Evolutionary conservation across 2,329 filamentous ascomycete genomes (phyloP).

Genomic region (Alternaria brassicae): DNA sequence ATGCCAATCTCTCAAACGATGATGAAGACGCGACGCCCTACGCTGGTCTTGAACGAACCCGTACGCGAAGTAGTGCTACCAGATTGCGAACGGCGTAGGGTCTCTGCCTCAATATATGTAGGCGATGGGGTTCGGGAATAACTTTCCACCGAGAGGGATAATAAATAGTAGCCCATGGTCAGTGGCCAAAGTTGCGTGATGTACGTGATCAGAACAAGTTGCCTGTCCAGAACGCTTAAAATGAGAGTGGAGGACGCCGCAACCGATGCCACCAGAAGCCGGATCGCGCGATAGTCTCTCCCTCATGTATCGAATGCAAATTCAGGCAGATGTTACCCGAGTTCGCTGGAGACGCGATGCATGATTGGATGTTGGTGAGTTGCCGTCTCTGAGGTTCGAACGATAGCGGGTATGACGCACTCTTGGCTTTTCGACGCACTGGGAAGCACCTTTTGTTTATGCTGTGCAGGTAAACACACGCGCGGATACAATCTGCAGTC

Average conservation of each 20-base stretch:
- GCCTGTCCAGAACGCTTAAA: constrained; percentile 28
- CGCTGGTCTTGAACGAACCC: constrained; percentile 21
- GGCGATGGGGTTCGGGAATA: constrained; percentile 10
- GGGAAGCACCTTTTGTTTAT: constrained; percentile 1
- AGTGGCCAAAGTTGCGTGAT: constrained; percentile 15
- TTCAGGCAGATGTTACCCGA: background rate
- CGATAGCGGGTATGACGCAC: constrained; percentile 4
- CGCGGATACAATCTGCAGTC: background rate
- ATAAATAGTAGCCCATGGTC: constrained; percentile 39
- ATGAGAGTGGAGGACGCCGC: constrained; percentile 12
- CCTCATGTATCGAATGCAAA: too few relatives aligned
- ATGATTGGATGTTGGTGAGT: background rate
- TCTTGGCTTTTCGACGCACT: constrained; percentile 18
- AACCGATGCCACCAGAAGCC: constrained; percentile 7
- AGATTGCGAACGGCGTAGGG: constrained; percentile 17
- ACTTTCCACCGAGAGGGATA: constrained; percentile 13
- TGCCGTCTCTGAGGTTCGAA: background rate
- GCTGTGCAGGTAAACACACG: constrained; percentile 3
- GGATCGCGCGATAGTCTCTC: constrained; percentile 3
- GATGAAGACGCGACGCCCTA: constrained; percentile 7
- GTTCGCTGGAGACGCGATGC: background rate
- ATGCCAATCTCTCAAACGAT: constrained; percentile 22
- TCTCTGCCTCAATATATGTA: constrained; percentile 29
- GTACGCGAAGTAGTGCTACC: constrained; percentile 21
- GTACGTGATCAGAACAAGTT: constrained; percentile 12